Evolutionary conservation across 371 early-diverging fungal genomes (phyloP).

Genomic region (Mucor circinelloides): DNA sequence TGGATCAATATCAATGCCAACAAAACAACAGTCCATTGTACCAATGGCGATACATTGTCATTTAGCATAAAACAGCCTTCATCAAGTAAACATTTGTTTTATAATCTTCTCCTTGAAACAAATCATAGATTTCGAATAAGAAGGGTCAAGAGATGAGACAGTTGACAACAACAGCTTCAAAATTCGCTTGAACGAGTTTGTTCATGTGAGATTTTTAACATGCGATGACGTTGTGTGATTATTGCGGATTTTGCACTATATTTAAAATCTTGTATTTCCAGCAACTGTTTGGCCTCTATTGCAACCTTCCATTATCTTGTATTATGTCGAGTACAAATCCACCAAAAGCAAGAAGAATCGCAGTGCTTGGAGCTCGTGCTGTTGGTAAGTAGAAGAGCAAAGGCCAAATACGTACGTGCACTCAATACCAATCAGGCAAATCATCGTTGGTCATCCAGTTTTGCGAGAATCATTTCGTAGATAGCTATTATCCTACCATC

Average conservation of each 20-base stretch:
- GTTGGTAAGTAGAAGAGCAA: constrained; percentile 61
- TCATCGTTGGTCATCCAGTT: constrained; percentile 93
- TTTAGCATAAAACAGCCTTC: not conserved
- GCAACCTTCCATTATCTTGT: not conserved
- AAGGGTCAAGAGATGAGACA: not conserved
- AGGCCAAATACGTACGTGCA: not conserved
- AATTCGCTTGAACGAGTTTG: not conserved
- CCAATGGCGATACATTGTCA: not conserved
- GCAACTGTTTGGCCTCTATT: not conserved
- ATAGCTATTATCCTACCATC: constrained; percentile 82
- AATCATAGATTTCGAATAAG: not conserved
- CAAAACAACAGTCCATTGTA: not conserved
- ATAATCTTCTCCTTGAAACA: not conserved
- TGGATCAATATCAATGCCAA: not conserved
- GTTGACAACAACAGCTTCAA: not conserved
- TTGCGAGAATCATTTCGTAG: constrained; percentile 91
- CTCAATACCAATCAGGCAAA: constrained; percentile 59
- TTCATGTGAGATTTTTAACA: not conserved
- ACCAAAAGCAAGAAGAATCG: constrained; percentile 65
- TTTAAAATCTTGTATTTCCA: not conserved
- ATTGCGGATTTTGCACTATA: not conserved
- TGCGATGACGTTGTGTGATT: not conserved
- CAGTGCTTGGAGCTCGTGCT: constrained; percentile 83
- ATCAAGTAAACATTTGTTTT: not conserved
- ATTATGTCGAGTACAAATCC: constrained; percentile 24